Evolutionary conservation across 2,329 filamentous ascomycete species (phyloP), one percentile per base, ranked within the genome.

Genomic region (Pseudofabraea citricarpa): DNA sequence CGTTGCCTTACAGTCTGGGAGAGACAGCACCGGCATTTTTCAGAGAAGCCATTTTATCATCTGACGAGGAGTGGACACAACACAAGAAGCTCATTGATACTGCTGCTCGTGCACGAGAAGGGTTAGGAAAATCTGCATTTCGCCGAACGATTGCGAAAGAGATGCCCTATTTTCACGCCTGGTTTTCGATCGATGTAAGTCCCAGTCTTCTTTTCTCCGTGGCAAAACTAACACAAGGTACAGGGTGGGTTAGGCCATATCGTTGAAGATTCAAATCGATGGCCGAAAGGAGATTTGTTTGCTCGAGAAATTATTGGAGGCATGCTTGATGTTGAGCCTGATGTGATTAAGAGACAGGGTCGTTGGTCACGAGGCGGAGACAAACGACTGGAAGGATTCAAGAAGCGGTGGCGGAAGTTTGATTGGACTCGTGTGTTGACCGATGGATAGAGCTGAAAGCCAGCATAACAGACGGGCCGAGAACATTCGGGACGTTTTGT

Each of bases 91-190:
- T 98, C 49, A 95, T 98, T 49, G 90, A 97, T 64, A 98, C 93
- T 0, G 77, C 72, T 12, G 80, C 81, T 48, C 70, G 71, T 24
- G 75, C 81, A 46, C 65, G 72, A n/a, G 74, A 79, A 2, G 87
- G 86, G 0, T 64, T 89, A 49, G 93, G 91, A 1, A 86, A 86
- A 58, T 65, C 77, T 41, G 90, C 93, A 2, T 98, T 98, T 63
- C 77, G 91, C 1, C 76, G 82, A 44, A 85, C 78, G 16, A 72
- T 98, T 48, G 88, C 87, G 10, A 95, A 94, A 68, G 91, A 98
- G 70, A 91, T 94, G 87, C 91, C 94, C 0, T 98, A 98, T 64
- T 98, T 98, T 58, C 93, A 98, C 63, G 91, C 84, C 16, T 98
- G 91, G 90, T 97, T 97, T 61, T 79, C 81, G 41, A 70, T 98